Conservation (phyloP, 352 stramenopile genomes). For the Pythium scleroteichum region DNA sequence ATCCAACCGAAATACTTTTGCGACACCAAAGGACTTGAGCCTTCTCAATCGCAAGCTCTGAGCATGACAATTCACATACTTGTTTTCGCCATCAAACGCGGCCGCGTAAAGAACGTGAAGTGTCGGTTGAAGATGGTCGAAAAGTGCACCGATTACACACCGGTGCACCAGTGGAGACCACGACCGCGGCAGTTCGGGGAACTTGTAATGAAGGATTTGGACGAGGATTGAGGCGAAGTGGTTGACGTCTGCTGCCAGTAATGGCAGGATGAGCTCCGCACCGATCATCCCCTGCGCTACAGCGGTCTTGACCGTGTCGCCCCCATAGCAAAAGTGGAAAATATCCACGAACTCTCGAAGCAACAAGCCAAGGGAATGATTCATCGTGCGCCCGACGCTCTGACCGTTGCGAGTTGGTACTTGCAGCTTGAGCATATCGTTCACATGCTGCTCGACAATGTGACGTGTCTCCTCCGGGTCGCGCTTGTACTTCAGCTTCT, state of each 20-base stretch:
- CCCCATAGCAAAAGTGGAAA: constrained; percentile 49
- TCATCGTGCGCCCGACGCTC: constrained; percentile 38
- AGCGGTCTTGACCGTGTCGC: constrained; percentile 18
- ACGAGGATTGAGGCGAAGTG: constrained; percentile 52
- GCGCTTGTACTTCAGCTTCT: constrained; percentile 65
- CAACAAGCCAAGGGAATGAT: constrained; percentile 52
- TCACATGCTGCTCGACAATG: constrained; percentile 45
- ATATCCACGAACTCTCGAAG: constrained; percentile 53
- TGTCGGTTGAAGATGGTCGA: constrained; percentile 62
- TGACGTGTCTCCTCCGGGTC: constrained; percentile 33
- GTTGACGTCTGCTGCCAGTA: constrained; percentile 51
- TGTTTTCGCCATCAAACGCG: constrained; percentile 53
- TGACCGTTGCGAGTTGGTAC: constrained; percentile 42
- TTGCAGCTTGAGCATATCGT: constrained; percentile 38
- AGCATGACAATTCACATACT: constrained; percentile 36
- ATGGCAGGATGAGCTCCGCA: constrained; percentile 30
- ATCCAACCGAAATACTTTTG: constrained; percentile 53
- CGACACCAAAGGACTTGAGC: constrained; percentile 44
- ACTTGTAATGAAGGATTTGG: constrained; percentile 64
- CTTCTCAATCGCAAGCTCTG: constrained; percentile 29
- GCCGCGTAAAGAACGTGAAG: constrained; percentile 56
- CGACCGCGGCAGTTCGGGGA: constrained; percentile 29
- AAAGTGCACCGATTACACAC: constrained; percentile 57
- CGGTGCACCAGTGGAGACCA: constrained; percentile 33
- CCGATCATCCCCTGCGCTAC: constrained; percentile 6